Base-by-base conservation (phyloP, 2,329 filamentous ascomycete species). In the Ambrosiella beaveri region DNA sequence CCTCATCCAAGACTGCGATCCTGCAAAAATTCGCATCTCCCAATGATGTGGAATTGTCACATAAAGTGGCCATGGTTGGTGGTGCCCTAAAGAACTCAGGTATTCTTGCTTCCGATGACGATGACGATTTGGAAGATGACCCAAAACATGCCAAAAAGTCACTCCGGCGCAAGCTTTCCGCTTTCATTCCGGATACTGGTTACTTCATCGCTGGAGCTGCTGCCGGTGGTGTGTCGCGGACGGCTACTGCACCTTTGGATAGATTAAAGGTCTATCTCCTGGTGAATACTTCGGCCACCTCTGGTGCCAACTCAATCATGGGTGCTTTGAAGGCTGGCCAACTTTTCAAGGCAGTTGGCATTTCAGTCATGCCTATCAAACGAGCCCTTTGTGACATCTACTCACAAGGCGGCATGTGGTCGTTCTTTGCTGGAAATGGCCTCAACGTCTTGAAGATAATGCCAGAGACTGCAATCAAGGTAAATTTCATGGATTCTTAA, bases 381-480 rank as follows among this genome's bases (percentile, higher is more conserved):
- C 95, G 71, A 69, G 82, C 63, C 5, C 15, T 61, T 4, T 15
- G 13, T 7, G 7, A 60, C 3, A 49, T 37, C 17, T 61, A 52
- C 51, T 55, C 51, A 7, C 59, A 58, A 54, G 54, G 54, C 11
- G 56, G 56, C 11, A 56, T 58, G 45, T 52, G 53, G 19, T 56
- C 15, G 38, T 52, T 40, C n/a, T 39, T 58, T 17, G 35, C 64
- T 95, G 90, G 93, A 41, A 98, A 98, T 66, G 93, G 93, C 2
- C 75, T 98, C 64, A 98, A 98, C 65, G 89, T 98, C 2, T 71
- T 96, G 66, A 98, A 98, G 70, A 93, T 98, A 61, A 95, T 97
- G 88, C 93, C 93, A 0, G 93, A 98, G 72, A 96, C 91, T 36
- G 91, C 93, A 35, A 95, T 98, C 68, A 95, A 96, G 65, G 73